Conservation (phyloP, 805 yeast species). For the Metschnikowia baotianmanensis region DNA sequence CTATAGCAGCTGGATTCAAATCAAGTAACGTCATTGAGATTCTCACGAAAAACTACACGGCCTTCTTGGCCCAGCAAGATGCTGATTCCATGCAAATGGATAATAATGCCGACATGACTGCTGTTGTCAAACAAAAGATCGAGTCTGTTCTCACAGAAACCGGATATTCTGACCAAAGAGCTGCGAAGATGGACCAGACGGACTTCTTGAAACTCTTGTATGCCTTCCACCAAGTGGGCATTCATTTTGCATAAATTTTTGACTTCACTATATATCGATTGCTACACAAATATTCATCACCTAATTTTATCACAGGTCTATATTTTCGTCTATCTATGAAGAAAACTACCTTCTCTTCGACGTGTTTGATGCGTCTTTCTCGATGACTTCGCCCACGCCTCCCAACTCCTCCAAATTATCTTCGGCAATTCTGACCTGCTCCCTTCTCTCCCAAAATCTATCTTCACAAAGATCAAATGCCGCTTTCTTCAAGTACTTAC, state of each 20-base stretch:
- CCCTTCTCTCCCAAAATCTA: slow-evolving; percentile 99
- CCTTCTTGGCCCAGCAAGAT: slow-evolving; percentile 59
- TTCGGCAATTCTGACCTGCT: slow-evolving; percentile 82
- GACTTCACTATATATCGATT: slow-evolving; percentile 5
- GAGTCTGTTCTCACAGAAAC: slow-evolving; percentile 75
- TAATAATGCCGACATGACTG: slow-evolving; percentile 39
- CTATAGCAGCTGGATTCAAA: slow-evolving; percentile 89
- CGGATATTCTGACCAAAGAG: slow-evolving; percentile 78
- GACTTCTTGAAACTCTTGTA: slow-evolving; percentile 83
- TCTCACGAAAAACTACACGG: slow-evolving; percentile 82
- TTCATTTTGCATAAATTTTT: slow-evolving; percentile 74
- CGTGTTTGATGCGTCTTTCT: slow-evolving; percentile 55
- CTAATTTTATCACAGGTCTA: background rate
- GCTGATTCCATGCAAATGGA: slow-evolving; percentile 42
- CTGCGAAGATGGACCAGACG: slow-evolving; percentile 92
- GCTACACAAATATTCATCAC: slow-evolving; percentile 3
- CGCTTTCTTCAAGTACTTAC: slow-evolving; percentile 83
- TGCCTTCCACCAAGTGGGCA: slow-evolving; percentile 96
- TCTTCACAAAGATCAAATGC: slow-evolving; percentile 90
- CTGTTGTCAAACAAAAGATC: slow-evolving; percentile 64
- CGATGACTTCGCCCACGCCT: slow-evolving; percentile 86
- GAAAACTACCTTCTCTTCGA: slow-evolving; percentile 45
- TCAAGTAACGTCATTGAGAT: slow-evolving; percentile 75
- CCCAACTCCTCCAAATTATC: slow-evolving; percentile 87
- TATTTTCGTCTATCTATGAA: background rate